These are phyloP conservation scores for Sporothrix pallida DNA, from an alignment of 2,329 filamentous ascomycete genomes.

Conservation along the genomic window DNA sequence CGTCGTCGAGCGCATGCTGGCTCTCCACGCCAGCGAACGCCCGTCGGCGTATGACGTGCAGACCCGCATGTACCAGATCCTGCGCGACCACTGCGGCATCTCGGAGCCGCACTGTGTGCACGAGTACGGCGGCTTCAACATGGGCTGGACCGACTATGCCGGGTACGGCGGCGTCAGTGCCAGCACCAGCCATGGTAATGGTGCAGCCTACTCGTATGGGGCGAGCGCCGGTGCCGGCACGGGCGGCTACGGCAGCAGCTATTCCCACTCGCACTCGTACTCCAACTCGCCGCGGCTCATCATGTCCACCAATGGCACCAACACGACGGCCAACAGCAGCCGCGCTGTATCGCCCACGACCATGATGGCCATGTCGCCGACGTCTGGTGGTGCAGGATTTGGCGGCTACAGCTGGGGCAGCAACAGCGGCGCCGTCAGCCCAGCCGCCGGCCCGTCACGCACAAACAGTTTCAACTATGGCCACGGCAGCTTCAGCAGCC, in stretches of 20 bases:
- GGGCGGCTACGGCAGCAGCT: conserved; percentile 9
- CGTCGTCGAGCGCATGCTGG: conserved; percentile 61
- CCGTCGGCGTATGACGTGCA: conserved; percentile 60
- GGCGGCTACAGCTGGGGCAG: conserved; percentile 32
- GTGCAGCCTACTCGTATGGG: conserved; percentile 28
- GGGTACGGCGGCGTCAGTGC: conserved; percentile 4
- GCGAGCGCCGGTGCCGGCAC: conserved; percentile 1
- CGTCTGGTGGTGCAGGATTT: not conserved
- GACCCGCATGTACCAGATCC: conserved; percentile 57
- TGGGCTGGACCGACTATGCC: conserved; percentile 26
- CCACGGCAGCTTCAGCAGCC: conserved; percentile 5
- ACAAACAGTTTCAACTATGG: conserved; percentile 12
- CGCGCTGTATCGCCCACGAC: conserved; percentile 3
- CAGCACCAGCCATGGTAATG: no score
- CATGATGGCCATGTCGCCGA: conserved; percentile 21
- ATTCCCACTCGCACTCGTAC: not conserved
- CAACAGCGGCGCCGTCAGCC: conserved; percentile 26
- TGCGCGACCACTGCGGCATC: conserved; percentile 56
- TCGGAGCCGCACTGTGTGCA: conserved; percentile 61
- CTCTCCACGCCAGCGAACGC: conserved; percentile 57
- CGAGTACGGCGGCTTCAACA: conserved; percentile 47
- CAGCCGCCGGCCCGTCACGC: conserved; percentile 9
- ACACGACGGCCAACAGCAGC: conserved; percentile 19
- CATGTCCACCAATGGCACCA: conserved; percentile 7
- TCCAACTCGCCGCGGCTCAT: not conserved